Evolutionary conservation across 2,329 filamentous ascomycete genomes (phyloP).

Genomic region (Colletotrichum phormii): DNA sequence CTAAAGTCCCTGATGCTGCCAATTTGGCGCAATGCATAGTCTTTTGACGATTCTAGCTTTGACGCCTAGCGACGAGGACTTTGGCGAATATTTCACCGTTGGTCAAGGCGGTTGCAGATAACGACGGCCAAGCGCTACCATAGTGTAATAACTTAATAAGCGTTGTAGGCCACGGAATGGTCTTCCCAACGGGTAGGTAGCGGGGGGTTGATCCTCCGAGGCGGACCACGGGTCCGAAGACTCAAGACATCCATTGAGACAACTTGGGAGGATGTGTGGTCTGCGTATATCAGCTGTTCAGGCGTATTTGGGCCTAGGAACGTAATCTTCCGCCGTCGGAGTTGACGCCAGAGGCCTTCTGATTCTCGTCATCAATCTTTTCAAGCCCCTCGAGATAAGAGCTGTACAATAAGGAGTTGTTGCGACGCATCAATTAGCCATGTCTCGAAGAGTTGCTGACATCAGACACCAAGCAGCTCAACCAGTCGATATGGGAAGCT

Average conservation of each 20-base stretch:
- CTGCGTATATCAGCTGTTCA: too few relatives aligned
- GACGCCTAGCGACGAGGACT: not conserved
- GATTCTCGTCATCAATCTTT: not conserved
- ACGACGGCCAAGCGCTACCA: not conserved
- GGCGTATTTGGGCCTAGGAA: not conserved
- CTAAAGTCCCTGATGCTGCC: not conserved
- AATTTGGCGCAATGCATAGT: not conserved
- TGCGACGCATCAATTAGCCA: not conserved
- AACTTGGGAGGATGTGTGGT: not conserved
- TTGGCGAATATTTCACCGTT: not conserved
- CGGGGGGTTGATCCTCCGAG: not conserved
- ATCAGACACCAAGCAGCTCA: not conserved
- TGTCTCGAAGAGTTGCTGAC: slow-evolving; percentile 1
- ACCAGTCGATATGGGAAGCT: not conserved
- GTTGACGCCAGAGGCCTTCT: not conserved
- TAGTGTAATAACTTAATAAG: not conserved
- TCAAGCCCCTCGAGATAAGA: not conserved
- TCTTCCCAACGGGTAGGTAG: not conserved
- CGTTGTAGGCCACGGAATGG: not conserved
- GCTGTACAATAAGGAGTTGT: not conserved
- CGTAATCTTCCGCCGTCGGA: not conserved
- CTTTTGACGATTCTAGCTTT: not conserved
- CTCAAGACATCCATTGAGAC: not conserved
- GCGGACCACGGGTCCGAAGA: not conserved
- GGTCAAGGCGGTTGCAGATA: not conserved